Evolutionary conservation across 768 basidiomycete genomes (phyloP).

Genomic region (Tephrocybe rancida): DNA sequence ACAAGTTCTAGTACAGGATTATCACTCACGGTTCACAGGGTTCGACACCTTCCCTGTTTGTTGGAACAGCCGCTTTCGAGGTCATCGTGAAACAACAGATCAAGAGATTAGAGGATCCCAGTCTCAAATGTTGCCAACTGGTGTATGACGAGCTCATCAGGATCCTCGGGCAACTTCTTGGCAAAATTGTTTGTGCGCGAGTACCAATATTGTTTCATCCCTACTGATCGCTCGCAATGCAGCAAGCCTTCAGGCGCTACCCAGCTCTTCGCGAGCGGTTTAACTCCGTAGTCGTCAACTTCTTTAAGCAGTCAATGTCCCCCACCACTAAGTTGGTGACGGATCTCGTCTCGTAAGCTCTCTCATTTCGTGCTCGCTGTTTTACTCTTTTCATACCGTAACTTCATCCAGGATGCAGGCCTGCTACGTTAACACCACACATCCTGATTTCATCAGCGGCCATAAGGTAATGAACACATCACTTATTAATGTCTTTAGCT

Average conservation of each 20-base stretch:
- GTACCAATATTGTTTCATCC: background rate
- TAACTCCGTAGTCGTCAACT: conserved; percentile 94
- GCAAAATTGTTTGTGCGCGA: conserved; percentile 73
- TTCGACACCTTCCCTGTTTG: conserved; percentile 94
- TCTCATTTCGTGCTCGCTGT: background rate
- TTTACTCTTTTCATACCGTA: background rate
- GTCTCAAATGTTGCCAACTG: conserved; percentile 90
- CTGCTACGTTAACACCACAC: conserved; percentile 98
- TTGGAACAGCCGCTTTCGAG: conserved; percentile 96
- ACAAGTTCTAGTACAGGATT: background rate
- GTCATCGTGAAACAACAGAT: conserved; percentile 99
- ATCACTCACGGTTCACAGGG: conserved; percentile 51
- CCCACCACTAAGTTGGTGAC: conserved; percentile 94
- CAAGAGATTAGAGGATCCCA: conserved; percentile 92
- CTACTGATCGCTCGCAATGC: conserved; percentile 8
- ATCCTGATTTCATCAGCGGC: conserved; percentile 97
- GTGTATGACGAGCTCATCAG: conserved; percentile 98
- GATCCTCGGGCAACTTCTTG: conserved; percentile 89
- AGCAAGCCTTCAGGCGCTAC: conserved; percentile 97
- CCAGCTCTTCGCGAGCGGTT: conserved; percentile 97
- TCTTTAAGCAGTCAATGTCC: conserved; percentile 92
- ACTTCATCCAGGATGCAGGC: conserved; percentile 81
- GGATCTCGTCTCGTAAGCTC: conserved; percentile 86
- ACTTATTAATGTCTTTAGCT: conserved; percentile 8
- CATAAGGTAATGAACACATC: conserved; percentile 61